phyloP scores from a whole-genome alignment of 176 grass and related monocot species.

The Triticum dicoccoides region DNA sequence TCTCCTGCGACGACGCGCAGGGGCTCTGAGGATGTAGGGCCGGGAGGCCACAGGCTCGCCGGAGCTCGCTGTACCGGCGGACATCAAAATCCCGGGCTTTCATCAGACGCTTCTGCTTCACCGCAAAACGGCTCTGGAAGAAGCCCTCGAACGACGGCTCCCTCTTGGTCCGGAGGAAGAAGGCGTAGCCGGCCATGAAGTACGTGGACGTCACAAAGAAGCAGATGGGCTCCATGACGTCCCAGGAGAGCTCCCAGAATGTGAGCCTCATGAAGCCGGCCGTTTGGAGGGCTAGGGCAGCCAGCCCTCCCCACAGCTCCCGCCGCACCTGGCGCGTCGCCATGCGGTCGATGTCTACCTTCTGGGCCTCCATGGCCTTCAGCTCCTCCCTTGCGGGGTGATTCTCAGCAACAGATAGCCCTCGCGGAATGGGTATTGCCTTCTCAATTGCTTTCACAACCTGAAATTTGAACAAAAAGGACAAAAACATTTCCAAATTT shows the following conservation, averaged over 20 bases:
- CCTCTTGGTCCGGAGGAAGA: slow-evolving; percentile 87
- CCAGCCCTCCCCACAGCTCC: slow-evolving; percentile 78
- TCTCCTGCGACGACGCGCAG: not conserved
- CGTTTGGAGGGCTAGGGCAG: slow-evolving; percentile 63
- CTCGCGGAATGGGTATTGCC: slow-evolving; percentile 40
- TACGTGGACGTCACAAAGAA: slow-evolving; percentile 87
- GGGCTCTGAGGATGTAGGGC: not conserved
- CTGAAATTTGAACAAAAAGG: slow-evolving; percentile 36
- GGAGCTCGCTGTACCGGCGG: slow-evolving; percentile 61
- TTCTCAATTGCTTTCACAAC: slow-evolving; percentile 79
- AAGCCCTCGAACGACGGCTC: slow-evolving; percentile 93
- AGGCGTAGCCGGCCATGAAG: slow-evolving; percentile 86
- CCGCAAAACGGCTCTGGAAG: slow-evolving; percentile 60
- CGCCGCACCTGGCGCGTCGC: slow-evolving; percentile 42
- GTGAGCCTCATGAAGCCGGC: slow-evolving; percentile 84
- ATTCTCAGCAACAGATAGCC: not conserved
- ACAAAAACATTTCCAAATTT: slow-evolving; percentile 47
- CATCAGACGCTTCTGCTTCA: slow-evolving; percentile 72
- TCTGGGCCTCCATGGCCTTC: slow-evolving; percentile 66
- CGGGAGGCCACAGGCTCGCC: slow-evolving; percentile 39
- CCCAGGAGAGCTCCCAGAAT: slow-evolving; percentile 97
- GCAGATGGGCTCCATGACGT: slow-evolving; percentile 99
- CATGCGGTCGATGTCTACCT: slow-evolving; percentile 50
- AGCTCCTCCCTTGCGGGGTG: slow-evolving; percentile 41
- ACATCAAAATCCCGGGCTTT: slow-evolving; percentile 39